phyloP scores from a whole-genome alignment of 108 stramenopile species.

The Fistulifera pelliculosa region DNA sequence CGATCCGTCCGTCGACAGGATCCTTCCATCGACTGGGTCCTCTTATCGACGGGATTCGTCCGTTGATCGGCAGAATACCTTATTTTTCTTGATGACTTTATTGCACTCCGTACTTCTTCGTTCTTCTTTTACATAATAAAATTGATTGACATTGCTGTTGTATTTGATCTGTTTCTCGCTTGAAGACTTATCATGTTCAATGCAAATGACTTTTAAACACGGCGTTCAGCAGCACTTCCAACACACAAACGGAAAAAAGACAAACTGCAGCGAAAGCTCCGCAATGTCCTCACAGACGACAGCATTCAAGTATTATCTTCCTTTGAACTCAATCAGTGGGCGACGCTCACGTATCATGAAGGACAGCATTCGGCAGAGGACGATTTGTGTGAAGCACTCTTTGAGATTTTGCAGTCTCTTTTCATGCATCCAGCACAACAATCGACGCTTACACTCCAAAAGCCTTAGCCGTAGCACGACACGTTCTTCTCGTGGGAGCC shows the following conservation, averaged over 20 bases:
- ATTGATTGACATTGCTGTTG: no score
- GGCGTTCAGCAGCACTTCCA: no score
- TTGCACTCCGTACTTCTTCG: no score
- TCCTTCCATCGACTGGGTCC: no score
- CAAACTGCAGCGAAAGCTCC: conserved; percentile 3
- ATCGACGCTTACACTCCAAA: conserved; percentile 35
- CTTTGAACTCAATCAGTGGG: conserved; percentile 46
- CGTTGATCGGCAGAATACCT: no score
- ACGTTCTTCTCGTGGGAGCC: conserved; percentile 40
- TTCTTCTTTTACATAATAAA: no score
- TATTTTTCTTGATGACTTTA: no score
- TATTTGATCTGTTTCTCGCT: no score
- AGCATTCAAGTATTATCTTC: conserved; percentile 31
- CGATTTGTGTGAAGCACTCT: conserved; percentile 36
- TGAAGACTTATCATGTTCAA: no score
- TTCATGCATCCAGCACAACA: conserved; percentile 25
- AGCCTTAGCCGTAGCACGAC: conserved; percentile 31
- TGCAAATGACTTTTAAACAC: no score
- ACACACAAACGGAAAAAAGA: neutral
- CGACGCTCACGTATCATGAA: conserved; percentile 46
- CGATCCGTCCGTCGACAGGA: no score
- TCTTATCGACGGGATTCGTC: no score
- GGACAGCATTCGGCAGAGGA: conserved; percentile 5
- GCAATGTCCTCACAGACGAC: conserved; percentile 32
- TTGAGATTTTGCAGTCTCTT: conserved; percentile 36